Percentiles rank a stretch among this genome's conserved stretches.
Conservation (phyloP, 352 stramenopile species). For the Thraustochytrium sp. region DNA sequence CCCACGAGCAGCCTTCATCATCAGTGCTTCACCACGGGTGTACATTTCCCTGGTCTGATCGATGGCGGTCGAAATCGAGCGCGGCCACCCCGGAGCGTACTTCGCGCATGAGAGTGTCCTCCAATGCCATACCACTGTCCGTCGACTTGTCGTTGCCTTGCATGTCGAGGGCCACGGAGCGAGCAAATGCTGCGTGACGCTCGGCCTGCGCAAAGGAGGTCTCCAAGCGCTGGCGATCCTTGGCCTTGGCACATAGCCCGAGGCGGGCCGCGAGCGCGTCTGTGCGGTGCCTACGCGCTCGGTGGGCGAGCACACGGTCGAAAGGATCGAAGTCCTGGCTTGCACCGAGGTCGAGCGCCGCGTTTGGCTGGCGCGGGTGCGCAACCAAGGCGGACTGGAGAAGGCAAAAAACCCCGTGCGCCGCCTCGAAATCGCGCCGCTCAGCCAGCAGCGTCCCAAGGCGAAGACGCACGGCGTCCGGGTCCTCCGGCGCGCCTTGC, state of each 20-base stretch:
- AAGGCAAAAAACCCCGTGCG: not conserved
- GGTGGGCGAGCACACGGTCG: not conserved
- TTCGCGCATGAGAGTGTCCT: too few species aligned
- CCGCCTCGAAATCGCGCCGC: not conserved
- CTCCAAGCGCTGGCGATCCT: not conserved
- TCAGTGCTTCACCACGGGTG: too few species aligned
- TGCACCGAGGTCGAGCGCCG: not conserved
- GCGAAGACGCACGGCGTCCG: not conserved
- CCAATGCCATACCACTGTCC: too few species aligned
- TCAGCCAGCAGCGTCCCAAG: not conserved
- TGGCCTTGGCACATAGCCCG: not conserved
- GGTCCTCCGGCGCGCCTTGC: not conserved
- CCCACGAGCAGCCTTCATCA: too few species aligned
- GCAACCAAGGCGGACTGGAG: not conserved
- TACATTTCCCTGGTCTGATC: too few species aligned
- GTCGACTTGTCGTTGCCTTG: too few species aligned
- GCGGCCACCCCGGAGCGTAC: too few species aligned
- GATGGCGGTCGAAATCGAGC: too few species aligned
- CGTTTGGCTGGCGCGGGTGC: not conserved
- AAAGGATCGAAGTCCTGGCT: not conserved
- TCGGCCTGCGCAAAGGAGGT: too few species aligned
- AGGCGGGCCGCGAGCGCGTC: not conserved
- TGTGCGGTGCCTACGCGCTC: not conserved
- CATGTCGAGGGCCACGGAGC: too few species aligned
- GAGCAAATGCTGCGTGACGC: too few species aligned